Evolutionary conservation across 495 filamentous ascomycete genomes (phyloP).

Genomic region (Aspergillus asperescens): DNA sequence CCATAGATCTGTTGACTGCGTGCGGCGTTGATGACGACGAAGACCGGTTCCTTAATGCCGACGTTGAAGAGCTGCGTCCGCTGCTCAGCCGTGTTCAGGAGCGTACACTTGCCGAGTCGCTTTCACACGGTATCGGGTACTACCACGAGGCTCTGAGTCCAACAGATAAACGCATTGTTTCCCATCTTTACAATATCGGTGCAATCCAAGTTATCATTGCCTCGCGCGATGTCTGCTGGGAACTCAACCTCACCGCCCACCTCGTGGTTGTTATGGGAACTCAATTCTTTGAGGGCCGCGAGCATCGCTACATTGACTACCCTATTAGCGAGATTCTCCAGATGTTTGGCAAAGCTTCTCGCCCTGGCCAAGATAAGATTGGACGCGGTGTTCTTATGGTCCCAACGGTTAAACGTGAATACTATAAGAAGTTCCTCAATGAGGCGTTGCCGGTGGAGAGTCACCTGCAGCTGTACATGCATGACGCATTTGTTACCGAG

Average conservation of each 20-base stretch:
- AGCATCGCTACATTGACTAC: constrained; percentile 97
- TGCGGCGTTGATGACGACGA: constrained; percentile 87
- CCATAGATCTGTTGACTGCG: constrained; percentile 80
- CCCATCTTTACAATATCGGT: constrained; percentile 83
- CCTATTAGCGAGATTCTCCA: constrained; percentile 96
- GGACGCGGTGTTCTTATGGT: constrained; percentile 93
- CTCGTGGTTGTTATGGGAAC: constrained; percentile 96
- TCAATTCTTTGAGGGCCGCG: constrained; percentile 95
- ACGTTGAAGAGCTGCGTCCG: constrained; percentile 72
- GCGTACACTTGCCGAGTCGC: constrained; percentile 76
- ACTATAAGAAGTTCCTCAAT: constrained; percentile 98
- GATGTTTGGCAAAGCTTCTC: constrained; percentile 94
- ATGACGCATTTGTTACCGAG: constrained; percentile 95
- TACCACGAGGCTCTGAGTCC: constrained; percentile 88
- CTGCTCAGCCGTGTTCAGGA: constrained; percentile 79
- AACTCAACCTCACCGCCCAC: constrained; percentile 81
- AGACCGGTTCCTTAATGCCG: constrained; percentile 83
- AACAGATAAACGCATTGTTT: constrained; percentile 88
- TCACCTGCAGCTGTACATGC: constrained; percentile 82
- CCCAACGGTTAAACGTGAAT: constrained; percentile 86
- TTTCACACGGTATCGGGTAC: constrained; percentile 96
- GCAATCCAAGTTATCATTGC: constrained; percentile 92
- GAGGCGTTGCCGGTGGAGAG: constrained; percentile 95
- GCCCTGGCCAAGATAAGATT: constrained; percentile 69
- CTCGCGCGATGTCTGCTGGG: constrained; percentile 95